Conservation (phyloP, 495 filamentous ascomycete genomes). For the Lophiostoma macrostomum region DNA sequence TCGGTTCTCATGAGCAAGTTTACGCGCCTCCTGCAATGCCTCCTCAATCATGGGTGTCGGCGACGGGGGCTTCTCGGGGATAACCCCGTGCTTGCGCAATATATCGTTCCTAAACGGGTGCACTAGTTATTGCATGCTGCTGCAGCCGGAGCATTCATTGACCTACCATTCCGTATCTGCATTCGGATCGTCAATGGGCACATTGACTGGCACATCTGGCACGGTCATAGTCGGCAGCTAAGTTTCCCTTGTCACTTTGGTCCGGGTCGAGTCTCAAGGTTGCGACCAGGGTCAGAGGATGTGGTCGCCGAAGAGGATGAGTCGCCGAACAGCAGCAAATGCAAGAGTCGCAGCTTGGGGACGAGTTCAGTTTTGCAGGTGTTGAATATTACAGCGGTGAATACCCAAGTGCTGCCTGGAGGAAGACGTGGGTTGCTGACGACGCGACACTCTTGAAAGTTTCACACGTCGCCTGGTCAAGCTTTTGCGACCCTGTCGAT, state of each 20-base stretch:
- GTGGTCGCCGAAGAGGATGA: no score
- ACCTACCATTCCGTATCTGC: constrained; percentile 94
- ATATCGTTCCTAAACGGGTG: constrained; percentile 82
- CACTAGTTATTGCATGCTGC: not conserved
- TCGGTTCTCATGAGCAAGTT: constrained; percentile 80
- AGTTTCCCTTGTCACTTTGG: no score
- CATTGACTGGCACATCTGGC: constrained; percentile 64
- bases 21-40: constrained; percentile 78
- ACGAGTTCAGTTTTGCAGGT: no score
- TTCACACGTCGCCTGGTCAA: not conserved
- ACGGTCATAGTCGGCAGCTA: no score
- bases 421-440: no score
- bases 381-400: no score
- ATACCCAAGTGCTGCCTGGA: no score
- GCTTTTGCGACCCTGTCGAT: not conserved
- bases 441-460: no score
- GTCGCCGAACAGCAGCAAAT: no score
- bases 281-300: no score
- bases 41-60: constrained; percentile 94
- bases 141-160: not conserved
- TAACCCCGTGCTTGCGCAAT: constrained; percentile 90
- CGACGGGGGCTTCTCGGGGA: constrained; percentile 92
- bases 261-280: no score
- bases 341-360: no score
- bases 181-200: constrained; percentile 91